Percentiles rank a stretch among this genome's conserved stretches.
These are phyloP conservation scores for Pleurotus cornucopiae DNA, from an alignment of 768 basidiomycete species.

Conservation along the genomic window DNA sequence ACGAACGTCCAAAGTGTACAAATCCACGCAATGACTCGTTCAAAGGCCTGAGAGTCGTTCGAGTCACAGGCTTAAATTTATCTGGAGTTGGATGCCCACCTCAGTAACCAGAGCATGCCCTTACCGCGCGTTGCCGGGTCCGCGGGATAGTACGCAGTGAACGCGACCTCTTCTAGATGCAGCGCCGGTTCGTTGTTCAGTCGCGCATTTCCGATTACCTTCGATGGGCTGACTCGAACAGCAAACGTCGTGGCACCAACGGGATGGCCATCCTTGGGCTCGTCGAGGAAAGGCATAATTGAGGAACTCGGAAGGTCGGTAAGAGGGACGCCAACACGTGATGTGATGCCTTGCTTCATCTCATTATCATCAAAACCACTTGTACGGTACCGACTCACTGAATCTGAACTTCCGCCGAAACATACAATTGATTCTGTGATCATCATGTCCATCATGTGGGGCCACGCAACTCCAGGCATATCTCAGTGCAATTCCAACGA, in stretches of 20 bases:
- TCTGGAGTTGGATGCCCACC: constrained; percentile 32
- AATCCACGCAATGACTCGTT: constrained; percentile 44
- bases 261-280: constrained; percentile 40
- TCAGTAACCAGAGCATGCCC: constrained; percentile 53
- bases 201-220: constrained; percentile 35
- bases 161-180: constrained; percentile 56
- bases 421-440: too few species aligned
- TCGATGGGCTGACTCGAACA: constrained; percentile 33
- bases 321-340: neutral
- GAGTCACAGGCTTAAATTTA: neutral
- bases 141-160: constrained; percentile 65
- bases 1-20: constrained; percentile 41
- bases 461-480: too few species aligned
- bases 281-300: constrained; percentile 41
- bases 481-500: too few species aligned
- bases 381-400: too few species aligned
- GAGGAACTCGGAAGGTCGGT: neutral
- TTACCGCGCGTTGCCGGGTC: constrained; percentile 17
- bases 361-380: too few species aligned
- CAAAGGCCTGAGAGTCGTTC: constrained; percentile 32
- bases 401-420: too few species aligned
- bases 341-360: too few species aligned
- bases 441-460: too few species aligned
- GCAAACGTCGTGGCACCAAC: constrained; percentile 60
- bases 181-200: constrained; percentile 38